Percentiles rank a stretch among this genome's conserved stretches.
Evolutionary conservation across 2,329 filamentous ascomycete genomes (phyloP).

Genomic region (Juglanconis juglandina): DNA sequence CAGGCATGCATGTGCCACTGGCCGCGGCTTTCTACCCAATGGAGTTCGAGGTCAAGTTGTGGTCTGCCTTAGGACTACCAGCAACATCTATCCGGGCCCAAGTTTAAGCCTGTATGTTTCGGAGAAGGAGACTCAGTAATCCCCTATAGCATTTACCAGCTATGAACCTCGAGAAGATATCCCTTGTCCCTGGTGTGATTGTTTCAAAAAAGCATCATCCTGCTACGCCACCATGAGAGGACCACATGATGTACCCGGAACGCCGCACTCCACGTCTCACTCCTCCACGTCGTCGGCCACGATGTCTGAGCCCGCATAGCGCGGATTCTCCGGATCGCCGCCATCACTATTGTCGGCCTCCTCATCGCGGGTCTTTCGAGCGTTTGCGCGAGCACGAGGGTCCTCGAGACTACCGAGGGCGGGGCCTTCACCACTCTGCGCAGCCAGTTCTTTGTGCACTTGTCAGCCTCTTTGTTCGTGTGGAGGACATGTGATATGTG

Average conservation of each 20-base stretch:
- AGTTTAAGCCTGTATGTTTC: neutral
- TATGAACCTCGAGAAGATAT: neutral
- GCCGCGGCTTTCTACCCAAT: neutral
- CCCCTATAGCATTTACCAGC: neutral
- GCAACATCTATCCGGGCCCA: neutral
- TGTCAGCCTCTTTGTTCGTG: neutral
- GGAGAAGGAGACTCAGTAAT: neutral
- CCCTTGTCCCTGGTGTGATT: neutral
- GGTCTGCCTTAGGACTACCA: neutral
- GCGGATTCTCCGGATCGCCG: slow-evolving; percentile 49
- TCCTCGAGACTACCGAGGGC: slow-evolving; percentile 7
- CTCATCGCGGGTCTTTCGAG: slow-evolving; percentile 21
- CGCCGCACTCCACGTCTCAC: slow-evolving; percentile 29
- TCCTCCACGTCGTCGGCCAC: slow-evolving; percentile 56
- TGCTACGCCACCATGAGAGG: neutral
- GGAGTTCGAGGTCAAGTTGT: too few species aligned
- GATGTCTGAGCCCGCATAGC: slow-evolving; percentile 53
- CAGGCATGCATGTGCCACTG: neutral
- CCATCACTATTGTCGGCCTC: slow-evolving; percentile 43
- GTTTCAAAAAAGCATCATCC: neutral
- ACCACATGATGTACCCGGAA: neutral
- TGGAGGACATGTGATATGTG: neutral
- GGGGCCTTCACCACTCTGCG: slow-evolving; percentile 6
- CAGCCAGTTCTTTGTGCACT: neutral
- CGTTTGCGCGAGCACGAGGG: neutral